Conservation (phyloP, 2,329 filamentous ascomycete genomes). For the Colletotrichum brevisporum region DNA sequence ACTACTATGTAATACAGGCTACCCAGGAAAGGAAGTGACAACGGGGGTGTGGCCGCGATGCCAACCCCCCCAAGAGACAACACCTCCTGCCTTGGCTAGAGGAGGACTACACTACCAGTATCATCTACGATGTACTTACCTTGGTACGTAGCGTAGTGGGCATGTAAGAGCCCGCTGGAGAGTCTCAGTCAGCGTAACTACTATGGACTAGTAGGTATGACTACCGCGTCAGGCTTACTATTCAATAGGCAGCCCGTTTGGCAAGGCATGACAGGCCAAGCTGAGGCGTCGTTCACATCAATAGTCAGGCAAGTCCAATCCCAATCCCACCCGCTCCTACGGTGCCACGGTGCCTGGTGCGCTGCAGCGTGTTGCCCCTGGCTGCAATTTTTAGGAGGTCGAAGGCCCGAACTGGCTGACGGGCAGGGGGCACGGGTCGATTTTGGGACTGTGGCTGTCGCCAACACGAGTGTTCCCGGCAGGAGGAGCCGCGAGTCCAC, state of each 20-base stretch:
- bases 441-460: constrained; percentile 18
- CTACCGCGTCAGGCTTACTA: too few relatives aligned
- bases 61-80: constrained; percentile 6
- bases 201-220: neutral
- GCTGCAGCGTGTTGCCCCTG: constrained; percentile 19
- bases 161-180: too few relatives aligned
- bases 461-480: constrained; percentile 21
- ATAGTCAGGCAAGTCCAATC: constrained; percentile 6
- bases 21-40: constrained; percentile 17
- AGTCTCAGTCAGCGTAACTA: too few relatives aligned
- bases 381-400: constrained; percentile 21
- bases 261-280: neutral
- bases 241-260: neutral
- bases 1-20: neutral
- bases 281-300: constrained; percentile 18
- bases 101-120: neutral
- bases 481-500: neutral
- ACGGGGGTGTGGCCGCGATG: neutral
- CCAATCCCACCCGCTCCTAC: neutral
- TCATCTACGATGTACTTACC: too few relatives aligned
- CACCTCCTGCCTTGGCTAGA: neutral
- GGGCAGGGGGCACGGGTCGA: constrained; percentile 19
- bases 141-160: too few relatives aligned
- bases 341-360: neutral
- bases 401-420: constrained; percentile 19